phyloP scores from a whole-genome alignment of 2,329 filamentous ascomycete species.

The Pestalotiopsis sp. region DNA sequence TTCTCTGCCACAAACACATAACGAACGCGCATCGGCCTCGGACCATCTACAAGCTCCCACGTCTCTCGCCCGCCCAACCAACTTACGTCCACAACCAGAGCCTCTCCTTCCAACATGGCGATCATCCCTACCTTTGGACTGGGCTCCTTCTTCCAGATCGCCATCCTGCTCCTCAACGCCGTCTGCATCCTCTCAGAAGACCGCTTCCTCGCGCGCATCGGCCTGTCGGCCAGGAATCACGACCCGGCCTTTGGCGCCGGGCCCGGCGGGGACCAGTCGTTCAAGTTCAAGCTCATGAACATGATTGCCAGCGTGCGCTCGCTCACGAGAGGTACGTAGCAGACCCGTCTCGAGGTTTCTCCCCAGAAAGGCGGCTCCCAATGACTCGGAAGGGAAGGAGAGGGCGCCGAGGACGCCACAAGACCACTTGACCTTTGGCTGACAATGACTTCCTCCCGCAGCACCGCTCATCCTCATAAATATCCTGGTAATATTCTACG shows the following conservation, averaged over 20 bases:
- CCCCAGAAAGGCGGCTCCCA: too few relatives aligned
- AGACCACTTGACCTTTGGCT: not conserved
- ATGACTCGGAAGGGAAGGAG: not conserved
- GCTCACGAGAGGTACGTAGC: slow-evolving; percentile 82
- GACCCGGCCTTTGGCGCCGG: slow-evolving; percentile 80
- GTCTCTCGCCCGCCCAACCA: not conserved
- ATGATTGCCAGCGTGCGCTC: slow-evolving; percentile 89
- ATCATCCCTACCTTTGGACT: slow-evolving; percentile 76
- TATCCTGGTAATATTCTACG: slow-evolving; percentile 80
- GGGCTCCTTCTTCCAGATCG: slow-evolving; percentile 44
- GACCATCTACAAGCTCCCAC: not conserved
- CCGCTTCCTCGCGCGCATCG: slow-evolving; percentile 87
- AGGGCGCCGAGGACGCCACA: not conserved
- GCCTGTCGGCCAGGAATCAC: slow-evolving; percentile 71
- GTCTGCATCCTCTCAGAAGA: slow-evolving; percentile 94
- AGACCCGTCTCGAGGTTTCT: not conserved
- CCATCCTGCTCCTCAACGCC: slow-evolving; percentile 86
- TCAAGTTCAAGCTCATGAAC: slow-evolving; percentile 87
- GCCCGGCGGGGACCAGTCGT: slow-evolving; percentile 65
- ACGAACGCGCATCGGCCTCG: not conserved
- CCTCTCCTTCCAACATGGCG: slow-evolving; percentile 57
- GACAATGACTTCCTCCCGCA: slow-evolving; percentile 36
- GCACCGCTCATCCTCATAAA: slow-evolving; percentile 87
- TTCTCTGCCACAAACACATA: not conserved
- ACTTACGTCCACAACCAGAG: not conserved